Evolutionary conservation across 805 yeast genomes (phyloP).

Genomic region (Myxozyma udenii): DNA sequence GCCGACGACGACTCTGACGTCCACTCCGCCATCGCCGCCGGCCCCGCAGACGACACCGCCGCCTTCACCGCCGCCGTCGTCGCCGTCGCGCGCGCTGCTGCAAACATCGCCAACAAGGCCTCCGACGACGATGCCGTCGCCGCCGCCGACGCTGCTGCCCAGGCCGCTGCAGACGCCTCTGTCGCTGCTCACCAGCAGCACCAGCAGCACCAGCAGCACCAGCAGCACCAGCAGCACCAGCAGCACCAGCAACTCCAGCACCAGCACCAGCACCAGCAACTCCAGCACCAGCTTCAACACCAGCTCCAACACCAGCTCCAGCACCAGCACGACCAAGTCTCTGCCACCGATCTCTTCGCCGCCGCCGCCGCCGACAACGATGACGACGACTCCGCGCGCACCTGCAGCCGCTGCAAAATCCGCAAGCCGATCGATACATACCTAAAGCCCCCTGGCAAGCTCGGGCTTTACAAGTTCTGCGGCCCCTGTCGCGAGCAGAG

Average conservation of each 20-base stretch:
- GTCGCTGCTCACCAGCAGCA: neutral
- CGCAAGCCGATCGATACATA: constrained; percentile 9
- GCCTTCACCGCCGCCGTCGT: constrained; percentile 1
- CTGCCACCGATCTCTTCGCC: neutral
- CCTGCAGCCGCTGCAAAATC: constrained; percentile 21
- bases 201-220: neutral
- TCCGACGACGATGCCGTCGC: constrained; percentile 5
- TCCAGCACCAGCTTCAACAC: too few species aligned
- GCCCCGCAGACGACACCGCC: constrained; percentile 5
- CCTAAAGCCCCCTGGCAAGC: constrained; percentile 22
- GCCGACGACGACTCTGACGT: constrained; percentile 8
- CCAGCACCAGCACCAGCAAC: neutral
- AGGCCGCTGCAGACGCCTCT: neutral
- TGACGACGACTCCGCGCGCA: neutral
- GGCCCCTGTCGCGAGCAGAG: constrained; percentile 23
- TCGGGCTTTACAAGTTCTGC: constrained; percentile 25
- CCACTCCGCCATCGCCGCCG: constrained; percentile 9
- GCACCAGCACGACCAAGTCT: neutral
- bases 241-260: neutral
- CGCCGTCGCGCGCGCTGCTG: constrained; percentile 9
- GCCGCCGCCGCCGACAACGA: neutral
- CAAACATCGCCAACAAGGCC: neutral
- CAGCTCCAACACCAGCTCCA: neutral
- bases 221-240: neutral
- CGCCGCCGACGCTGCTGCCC: constrained; percentile 7